Evolutionary conservation across 345 rosid genomes (phyloP), one percentile per base, ranked within the genome.

Genomic region (Nasturtium officinale): DNA sequence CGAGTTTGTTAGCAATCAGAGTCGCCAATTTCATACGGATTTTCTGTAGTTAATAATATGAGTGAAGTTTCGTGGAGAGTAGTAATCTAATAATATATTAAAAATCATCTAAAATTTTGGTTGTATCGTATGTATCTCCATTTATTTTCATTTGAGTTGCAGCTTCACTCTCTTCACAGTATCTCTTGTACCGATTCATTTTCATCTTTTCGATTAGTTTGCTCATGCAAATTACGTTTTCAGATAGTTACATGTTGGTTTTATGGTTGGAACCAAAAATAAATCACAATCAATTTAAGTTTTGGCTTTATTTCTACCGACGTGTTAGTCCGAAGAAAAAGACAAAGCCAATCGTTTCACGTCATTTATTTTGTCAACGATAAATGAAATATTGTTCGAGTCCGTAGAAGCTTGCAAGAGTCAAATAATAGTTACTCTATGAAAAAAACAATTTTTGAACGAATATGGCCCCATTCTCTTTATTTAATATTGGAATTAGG

Each of bases 291-390:
- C 25, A 53, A 12, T 17, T 26, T 55, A 28, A 29, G 6, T 20
- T 55, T 37, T 48, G 25, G 16, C 50, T 4, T 4, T 67, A 56
- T 30, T 15, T 29, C 63, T 72, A 54, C 69, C 76, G 76, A 62
- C 76, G 54, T 71, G 52, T 38, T 12, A 26, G 61, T 47, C 51
- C 5, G 6, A 50, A 12, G 30, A 18, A 53, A 32, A 35, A 43
- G 33, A 12, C 43, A 35, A 63, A 73, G 65, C 11, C 77, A 73
- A 33, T 55, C 20, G 38, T 65, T 23, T 45, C 30, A 56, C 40
- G 55, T 43, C 76, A 72, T 52, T 13, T 5, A 42, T 5, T 62
- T 72, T 52, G 54, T 72, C 46, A 61, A 40, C 46, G 21, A 61
- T 3, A 51, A 21, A 61, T 10, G 32, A 32, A 51, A 29, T 48